Conservation (phyloP, 495 filamentous ascomycete species). For the Tuber microsphaerosporum region DNA sequence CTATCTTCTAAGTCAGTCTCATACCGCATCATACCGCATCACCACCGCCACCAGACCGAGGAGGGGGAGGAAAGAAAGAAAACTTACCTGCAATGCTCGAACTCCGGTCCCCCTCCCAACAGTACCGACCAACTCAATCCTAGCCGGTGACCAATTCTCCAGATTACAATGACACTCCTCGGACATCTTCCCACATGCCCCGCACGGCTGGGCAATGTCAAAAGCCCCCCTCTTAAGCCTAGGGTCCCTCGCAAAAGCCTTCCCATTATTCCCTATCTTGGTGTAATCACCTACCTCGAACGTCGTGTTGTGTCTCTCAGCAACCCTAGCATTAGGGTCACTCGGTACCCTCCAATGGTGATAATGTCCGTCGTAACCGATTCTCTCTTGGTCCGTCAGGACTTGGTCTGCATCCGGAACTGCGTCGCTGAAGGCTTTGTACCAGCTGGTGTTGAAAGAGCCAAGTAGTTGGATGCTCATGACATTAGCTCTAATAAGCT, state of each 20-base stretch:
- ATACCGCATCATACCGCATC: not conserved
- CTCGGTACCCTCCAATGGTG: slow-evolving; percentile 17
- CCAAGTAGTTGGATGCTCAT: slow-evolving; percentile 24
- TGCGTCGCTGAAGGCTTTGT: not conserved
- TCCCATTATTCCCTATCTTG: not conserved
- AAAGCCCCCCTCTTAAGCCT: not conserved
- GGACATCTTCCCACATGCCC: slow-evolving; percentile 4
- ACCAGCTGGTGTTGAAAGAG: slow-evolving; percentile 21
- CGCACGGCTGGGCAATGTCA: not conserved
- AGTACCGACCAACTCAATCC: slow-evolving; percentile 10
- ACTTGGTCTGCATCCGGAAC: not conserved
- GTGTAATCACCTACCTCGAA: slow-evolving; percentile 25
- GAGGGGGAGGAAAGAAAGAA: not conserved
- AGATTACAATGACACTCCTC: slow-evolving; percentile 13
- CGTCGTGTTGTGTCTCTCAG: not conserved
- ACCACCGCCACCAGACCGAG: not conserved
- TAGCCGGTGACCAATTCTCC: slow-evolving; percentile 17
- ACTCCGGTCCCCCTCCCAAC: slow-evolving; percentile 14
- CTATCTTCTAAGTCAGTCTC: slow-evolving; percentile 2
- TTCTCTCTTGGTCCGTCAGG: not conserved
- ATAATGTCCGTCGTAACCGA: slow-evolving; percentile 15
- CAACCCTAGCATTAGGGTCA: not conserved
- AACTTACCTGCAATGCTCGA: slow-evolving; percentile 21
- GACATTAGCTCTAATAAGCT: not conserved
- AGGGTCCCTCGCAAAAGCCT: slow-evolving; percentile 4